Base-by-base conservation (phyloP, 2,329 filamentous ascomycete species). In the Sclerotiophoma versabilis region DNA sequence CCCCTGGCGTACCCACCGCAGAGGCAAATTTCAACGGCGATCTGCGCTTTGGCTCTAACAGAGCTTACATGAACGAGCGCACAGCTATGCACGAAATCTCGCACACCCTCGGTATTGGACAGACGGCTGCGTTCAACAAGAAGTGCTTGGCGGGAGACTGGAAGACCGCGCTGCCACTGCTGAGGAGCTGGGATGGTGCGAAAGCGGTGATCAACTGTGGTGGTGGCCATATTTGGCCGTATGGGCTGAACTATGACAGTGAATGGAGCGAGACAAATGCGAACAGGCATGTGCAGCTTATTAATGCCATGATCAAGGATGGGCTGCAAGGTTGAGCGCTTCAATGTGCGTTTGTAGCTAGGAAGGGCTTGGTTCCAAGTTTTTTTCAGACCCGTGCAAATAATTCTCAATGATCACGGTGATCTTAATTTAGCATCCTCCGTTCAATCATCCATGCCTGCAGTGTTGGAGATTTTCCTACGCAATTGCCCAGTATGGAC, bases 261-360 rank as follows among this genome's bases (percentile, higher is more conserved):
- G 71, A 74, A 49, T 70, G 67, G 71, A 72, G 69, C 42, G 69
- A 72, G 60, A 72, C 66, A 25, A 73, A 74, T 60, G 71, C 55
- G 11, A 57, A 73, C 44, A 53, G 71, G 11, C 69, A 74, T 69
- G 71, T 74, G 25, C 59, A 65, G 55, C 51, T 74, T 43, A 59
- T 73, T 14, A 47, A 70, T 37, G 71, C 71, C 32, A 73, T 74
- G 70, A 42, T 74, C 15, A 68, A 49, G 27, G 71, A 74, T 59
- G 71, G 53, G 7, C 2, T 57, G 43, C 44, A 49, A 17, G 44
- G 50, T 11, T 54, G 20, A 48, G 41, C 11, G n/a, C 30, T 3
- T 33, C 14, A 12, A 14, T 7, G 27, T 5, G 27, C 27, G 27
- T 30, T 12, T 5, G 27, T 12, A 6, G 27, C 11, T 9, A 30